Percentiles rank a stretch among this genome's conserved stretches.
Evolutionary conservation across 2,329 filamentous ascomycete genomes (phyloP).

Genomic region (Diaporthe humulicola): DNA sequence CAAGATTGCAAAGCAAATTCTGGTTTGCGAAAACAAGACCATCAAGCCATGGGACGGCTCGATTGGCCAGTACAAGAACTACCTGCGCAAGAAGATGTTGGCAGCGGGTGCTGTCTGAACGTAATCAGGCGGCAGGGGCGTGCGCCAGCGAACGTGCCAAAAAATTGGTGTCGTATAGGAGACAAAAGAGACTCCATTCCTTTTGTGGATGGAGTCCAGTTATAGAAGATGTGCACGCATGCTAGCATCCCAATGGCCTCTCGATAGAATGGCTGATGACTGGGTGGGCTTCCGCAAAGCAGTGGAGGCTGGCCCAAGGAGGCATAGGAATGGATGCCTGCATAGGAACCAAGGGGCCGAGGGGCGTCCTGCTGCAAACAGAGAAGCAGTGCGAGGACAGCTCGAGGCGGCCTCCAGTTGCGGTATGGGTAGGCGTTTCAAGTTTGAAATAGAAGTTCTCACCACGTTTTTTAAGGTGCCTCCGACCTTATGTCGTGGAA

Average conservation of each 20-base stretch:
- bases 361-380: neutral
- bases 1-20: conserved; percentile 99
- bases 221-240: conserved; percentile 29
- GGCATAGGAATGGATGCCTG: conserved; percentile 14
- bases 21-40: conserved; percentile 98
- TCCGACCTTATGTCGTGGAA: neutral
- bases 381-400: conserved; percentile 18
- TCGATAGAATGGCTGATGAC: conserved; percentile 28
- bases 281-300: neutral
- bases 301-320: conserved; percentile 1
- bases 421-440: conserved; percentile 11
- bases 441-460: conserved; percentile 28
- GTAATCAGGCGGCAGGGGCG: conserved; percentile 38
- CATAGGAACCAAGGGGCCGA: conserved; percentile 1
- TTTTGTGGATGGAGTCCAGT: neutral
- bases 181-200: conserved; percentile 4
- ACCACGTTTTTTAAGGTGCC: neutral
- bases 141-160: conserved; percentile 34
- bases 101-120: conserved; percentile 84
- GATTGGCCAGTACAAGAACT: conserved; percentile 97
- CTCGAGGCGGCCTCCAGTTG: neutral
- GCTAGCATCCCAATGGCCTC: conserved; percentile 14
- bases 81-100: conserved; percentile 99
- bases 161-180: neutral
- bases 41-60: conserved; percentile 89